These are phyloP conservation scores for Gamsiella multidivaricata DNA, from an alignment of 192 early-diverging fungal genomes.

Conservation along the genomic window DNA sequence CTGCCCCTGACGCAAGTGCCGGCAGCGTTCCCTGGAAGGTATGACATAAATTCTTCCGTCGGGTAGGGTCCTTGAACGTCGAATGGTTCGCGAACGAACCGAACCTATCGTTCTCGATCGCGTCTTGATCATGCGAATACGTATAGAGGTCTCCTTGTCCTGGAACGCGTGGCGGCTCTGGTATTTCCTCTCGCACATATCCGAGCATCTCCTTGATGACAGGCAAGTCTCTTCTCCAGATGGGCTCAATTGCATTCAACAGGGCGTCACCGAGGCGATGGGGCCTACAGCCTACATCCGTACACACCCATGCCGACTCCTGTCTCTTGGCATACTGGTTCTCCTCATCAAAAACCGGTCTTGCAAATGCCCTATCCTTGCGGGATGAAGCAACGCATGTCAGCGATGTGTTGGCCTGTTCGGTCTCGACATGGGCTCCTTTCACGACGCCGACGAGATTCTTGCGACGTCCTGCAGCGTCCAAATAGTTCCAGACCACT, in stretches of 20 bases:
- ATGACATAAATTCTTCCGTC: constrained; percentile 28
- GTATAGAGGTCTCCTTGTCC: constrained; percentile 15
- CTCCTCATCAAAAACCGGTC: constrained; percentile 34
- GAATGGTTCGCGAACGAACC: not conserved
- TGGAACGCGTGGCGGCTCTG: not conserved
- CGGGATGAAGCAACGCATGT: constrained; percentile 33
- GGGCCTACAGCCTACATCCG: constrained; percentile 41
- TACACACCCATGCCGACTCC: constrained; percentile 43
- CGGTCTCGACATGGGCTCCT: constrained; percentile 13
- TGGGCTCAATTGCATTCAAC: constrained; percentile 33
- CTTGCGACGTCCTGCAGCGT: constrained; percentile 36
- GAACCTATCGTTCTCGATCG: constrained; percentile 41
- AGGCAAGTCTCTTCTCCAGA: constrained; percentile 37
- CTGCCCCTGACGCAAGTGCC: constrained; percentile 1
- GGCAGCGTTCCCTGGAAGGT: constrained; percentile 46
- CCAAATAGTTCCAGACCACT: constrained; percentile 42
- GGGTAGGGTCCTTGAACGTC: constrained; percentile 15
- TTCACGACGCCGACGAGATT: constrained; percentile 38
- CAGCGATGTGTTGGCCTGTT: constrained; percentile 10
- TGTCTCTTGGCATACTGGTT: constrained; percentile 29
- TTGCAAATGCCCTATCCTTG: constrained; percentile 12
- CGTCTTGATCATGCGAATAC: constrained; percentile 20
- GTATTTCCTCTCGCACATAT: constrained; percentile 40
- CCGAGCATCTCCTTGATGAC: constrained; percentile 43
- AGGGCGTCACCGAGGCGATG: constrained; percentile 43